Evolutionary conservation across 148 eudicot genomes (phyloP).

Genomic region (Rhododendron simsii): DNA sequence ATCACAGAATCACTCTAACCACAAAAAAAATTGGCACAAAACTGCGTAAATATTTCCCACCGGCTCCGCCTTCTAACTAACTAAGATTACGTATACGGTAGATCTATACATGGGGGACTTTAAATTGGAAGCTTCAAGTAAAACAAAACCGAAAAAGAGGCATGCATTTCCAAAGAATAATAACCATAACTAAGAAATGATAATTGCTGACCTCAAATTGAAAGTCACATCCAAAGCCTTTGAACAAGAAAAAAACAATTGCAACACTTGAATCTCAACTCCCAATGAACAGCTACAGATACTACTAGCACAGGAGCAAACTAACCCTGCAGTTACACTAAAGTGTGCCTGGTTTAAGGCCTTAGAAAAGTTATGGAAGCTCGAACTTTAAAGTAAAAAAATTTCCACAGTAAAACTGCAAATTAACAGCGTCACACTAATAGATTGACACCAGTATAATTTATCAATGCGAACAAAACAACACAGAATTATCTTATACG

Average conservation of each 20-base stretch:
- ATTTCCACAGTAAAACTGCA: not conserved
- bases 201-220: not conserved
- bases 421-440: not conserved
- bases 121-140: not conserved
- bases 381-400: not conserved
- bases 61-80: not conserved
- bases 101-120: not conserved
- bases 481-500: not conserved
- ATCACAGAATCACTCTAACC: no score
- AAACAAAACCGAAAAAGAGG: not conserved
- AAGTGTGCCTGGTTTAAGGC: not conserved
- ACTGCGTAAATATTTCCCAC: not conserved
- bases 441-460: not conserved
- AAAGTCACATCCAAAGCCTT: not conserved
- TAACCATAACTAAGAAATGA: not conserved
- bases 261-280: not conserved
- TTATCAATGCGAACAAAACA: not conserved
- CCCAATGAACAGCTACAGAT: not conserved
- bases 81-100: not conserved
- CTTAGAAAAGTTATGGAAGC: not conserved
- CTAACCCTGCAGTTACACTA: not conserved
- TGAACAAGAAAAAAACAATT: not conserved
- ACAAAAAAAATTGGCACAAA: no score
- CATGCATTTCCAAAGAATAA: not conserved
- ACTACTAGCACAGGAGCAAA: not conserved